Conservation (phyloP, 495 filamentous ascomycete species). For the Pseudoneurospora amorphoporcata region DNA sequence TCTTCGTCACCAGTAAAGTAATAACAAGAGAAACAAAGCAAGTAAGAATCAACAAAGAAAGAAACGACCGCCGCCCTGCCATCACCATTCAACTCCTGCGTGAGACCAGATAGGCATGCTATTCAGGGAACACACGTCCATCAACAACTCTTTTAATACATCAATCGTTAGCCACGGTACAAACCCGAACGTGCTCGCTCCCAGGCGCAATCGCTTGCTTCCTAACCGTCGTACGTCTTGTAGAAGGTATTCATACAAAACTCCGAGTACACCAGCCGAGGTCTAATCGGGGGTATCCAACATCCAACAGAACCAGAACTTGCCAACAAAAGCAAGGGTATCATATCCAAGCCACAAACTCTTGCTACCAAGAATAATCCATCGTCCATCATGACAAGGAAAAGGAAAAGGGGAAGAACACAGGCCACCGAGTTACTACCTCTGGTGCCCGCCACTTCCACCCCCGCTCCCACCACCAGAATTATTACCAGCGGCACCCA, state of each 20-base stretch:
- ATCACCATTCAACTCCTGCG: background rate
- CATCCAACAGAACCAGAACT: background rate
- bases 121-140: background rate
- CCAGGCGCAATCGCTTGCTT: background rate
- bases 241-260: background rate
- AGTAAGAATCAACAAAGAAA: background rate
- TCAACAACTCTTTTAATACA: background rate
- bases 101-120: background rate
- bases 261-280: background rate
- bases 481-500: background rate
- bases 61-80: background rate
- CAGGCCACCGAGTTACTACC: constrained; percentile 2
- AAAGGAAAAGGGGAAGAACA: background rate
- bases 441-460: background rate
- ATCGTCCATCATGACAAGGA: background rate
- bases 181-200: background rate
- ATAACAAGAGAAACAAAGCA: background rate
- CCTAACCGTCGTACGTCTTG: background rate
- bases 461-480: background rate
- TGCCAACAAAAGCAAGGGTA: background rate
- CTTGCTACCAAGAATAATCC: background rate
- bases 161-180: background rate
- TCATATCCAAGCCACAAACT: background rate
- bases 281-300: background rate
- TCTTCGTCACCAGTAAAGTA: background rate